Evolutionary conservation across 352 stramenopile genomes (phyloP), one percentile per base, ranked within the genome.

Genomic region (Globisporangium cederbergense): DNA sequence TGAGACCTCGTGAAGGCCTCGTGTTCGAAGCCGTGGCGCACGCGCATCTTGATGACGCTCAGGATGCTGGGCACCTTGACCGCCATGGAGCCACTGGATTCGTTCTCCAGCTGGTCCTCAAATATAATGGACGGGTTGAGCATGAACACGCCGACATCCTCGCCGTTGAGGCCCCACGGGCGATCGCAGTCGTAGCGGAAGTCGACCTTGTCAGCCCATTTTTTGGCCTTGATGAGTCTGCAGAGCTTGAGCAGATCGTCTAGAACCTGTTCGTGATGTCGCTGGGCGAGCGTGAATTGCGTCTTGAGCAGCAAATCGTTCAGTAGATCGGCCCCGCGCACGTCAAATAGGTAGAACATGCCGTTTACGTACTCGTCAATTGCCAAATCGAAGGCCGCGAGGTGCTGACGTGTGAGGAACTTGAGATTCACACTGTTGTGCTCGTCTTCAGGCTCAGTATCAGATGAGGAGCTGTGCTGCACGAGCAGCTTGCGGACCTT

Each of bases 161-260:
- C 81, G 3, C 74, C 80, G 7, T 70, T 43, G 20, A 77, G 73
- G 0, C 84, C 84, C 84, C 84, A 93, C n/a, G 84, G 84, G 8
- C 84, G 75, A 49, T 74, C 62, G 42, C 80, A 66, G 59, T 93
- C 82, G 70, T 77, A 93, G 0, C 84, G 72, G 38, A 93, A 79
- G 40, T 90, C 82, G 1, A 85, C 78, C 58, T 93, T 93, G 62
- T 93, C 84, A 14, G 78, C 78, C 84, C 84, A 93, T 25, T 72
- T 75, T 61, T 93, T 89, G 32, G 62, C 40, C 32, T 80, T 77
- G 22, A 93, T 76, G 9, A 90, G 64, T 34, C 54, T 64, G n/a
- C 84, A 83, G 22, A 93, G 66, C 50, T 69, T 36, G 0, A 90
- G 58, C 1, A 93, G 51, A 16, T 91, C 81, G 1, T 74, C 60